Evolutionary conservation across 306 rosid species (phyloP), one percentile per base, ranked within the genome.

Genomic region (Ammopiptanthus mongolicus): DNA sequence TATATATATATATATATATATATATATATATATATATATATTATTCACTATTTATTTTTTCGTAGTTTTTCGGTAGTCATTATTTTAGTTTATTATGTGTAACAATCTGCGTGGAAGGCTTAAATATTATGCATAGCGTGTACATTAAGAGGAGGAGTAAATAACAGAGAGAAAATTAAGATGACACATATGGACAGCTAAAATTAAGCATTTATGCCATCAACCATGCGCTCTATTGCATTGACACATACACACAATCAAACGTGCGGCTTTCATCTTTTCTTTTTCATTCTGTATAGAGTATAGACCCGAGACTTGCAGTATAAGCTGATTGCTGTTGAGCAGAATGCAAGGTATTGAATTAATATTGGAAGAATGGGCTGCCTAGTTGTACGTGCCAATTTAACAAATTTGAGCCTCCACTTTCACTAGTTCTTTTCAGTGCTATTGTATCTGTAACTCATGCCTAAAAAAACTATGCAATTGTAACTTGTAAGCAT

Each of bases 341-440:
- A 14, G 48, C 46, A 42, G 47, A 3, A 21, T 10, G 8, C 0
- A 15, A 22, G 17, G 2, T 55, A 4, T 47, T 5, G 6, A 47
- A 62, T 53, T 9, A 74, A 19, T 28, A 70, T 64, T 75, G 80
- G 46, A 65, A 66, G 47, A 18, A 8, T 25, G 42, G 33, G 68
- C 2, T 64, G 67, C 79, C 84, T 86, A 28, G 87, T 79, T 81
- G 21, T 61, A 80, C 31, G 92, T 86, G 95, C 87, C 90, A 63
- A 25, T 29, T 57, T 29, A 5, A 78, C 44, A 66, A 58, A 28
- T 65, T 58, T n/a, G 53, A 48, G 56, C 17, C 59, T 37, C 15
- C 33, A 5, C 37, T 10, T 64, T 22, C 65, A 74, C 39, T 74
- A 5, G 18, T 22, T 57, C n/a, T 67, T 61, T 76, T 66, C 44